Evolutionary conservation across 2,329 filamentous ascomycete species (phyloP).

Genomic region (Colletotrichum limetticola): DNA sequence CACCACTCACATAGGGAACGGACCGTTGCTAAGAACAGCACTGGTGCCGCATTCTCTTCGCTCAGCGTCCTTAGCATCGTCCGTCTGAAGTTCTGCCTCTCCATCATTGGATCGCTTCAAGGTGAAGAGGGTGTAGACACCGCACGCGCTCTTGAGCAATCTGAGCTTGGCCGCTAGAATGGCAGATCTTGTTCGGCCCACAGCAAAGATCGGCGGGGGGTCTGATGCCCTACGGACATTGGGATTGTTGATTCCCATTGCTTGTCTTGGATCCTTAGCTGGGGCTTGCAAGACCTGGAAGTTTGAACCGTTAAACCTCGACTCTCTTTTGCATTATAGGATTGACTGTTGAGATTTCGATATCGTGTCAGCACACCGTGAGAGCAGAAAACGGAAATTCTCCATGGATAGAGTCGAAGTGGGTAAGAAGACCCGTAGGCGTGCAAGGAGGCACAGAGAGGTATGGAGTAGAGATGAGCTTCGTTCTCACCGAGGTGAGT

Average conservation of each 20-base stretch:
- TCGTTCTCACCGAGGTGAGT: neutral
- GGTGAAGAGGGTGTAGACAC: neutral
- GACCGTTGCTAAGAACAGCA: conserved; percentile 6
- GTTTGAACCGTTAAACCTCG: neutral
- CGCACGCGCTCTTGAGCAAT: conserved; percentile 8
- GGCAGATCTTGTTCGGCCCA: conserved; percentile 18
- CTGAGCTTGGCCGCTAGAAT: conserved; percentile 8
- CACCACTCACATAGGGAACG: neutral
- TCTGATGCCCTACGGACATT: neutral
- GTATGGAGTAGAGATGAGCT: neutral
- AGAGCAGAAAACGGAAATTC: neutral
- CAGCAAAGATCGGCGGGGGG: conserved; percentile 14
- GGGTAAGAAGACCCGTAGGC: too few relatives aligned
- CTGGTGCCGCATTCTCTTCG: neutral
- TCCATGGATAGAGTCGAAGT: neutral
- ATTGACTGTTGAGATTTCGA: neutral
- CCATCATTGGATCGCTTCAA: conserved; percentile 2
- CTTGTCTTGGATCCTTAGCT: neutral
- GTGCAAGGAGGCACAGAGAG: too few relatives aligned
- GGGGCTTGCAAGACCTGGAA: neutral
- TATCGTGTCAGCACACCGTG: neutral
- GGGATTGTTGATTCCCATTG: neutral
- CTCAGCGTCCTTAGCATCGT: neutral
- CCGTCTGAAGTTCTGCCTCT: neutral
- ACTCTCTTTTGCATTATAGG: neutral